Base-by-base conservation (phyloP, 2,329 filamentous ascomycete genomes). In the Monosporascus sp. region DNA sequence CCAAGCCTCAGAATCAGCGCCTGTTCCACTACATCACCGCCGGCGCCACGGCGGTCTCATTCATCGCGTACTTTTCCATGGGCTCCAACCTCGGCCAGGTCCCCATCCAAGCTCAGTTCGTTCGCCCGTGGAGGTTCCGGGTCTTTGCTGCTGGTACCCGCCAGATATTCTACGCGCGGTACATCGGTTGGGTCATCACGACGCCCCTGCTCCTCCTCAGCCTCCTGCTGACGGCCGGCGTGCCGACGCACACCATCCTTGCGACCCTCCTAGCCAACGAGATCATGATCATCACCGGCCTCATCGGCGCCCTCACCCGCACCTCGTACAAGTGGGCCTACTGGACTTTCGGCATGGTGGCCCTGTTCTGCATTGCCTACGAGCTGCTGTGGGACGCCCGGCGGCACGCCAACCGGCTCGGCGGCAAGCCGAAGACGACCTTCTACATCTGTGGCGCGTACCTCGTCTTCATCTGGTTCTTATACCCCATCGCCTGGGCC, bases 311-410 rank as follows among this genome's bases (percentile, higher is more conserved):
- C 3, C 77, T 88, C 1, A 82, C 86, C 3, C 65, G 68, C 17
- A 81, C 78, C 8, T 72, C 70, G 2, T 89, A 88, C 73, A 89
- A 88, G 64, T 88, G 82, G 82, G 84, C 83, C 1, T 89, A 85
- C 69, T 87, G 78, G 66, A 70, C 72, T 9, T 85, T 87, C 52
- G 80, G 78, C 52, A 74, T 69, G 61, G 66, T 72, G 3, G 74
- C 78, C 28, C 78, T 87, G 54, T 70, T 82, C 58, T 84, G 82
- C 65, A 78, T 89, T 49, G 66, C 78, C 40, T 89, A 81, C 65
- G 70, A 82, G 53, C 76, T 89, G 7, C n/a, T 67, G n/a, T 52
- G 60, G 68, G 78, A 84, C 48, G 81, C 77, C 0, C 79, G 80
- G 48, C 70, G 73, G 2, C 78, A 87, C 59, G 81, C 86, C 17